Conservation (phyloP, 2,329 filamentous ascomycete genomes). For the Cladosporium sp. region DNA sequence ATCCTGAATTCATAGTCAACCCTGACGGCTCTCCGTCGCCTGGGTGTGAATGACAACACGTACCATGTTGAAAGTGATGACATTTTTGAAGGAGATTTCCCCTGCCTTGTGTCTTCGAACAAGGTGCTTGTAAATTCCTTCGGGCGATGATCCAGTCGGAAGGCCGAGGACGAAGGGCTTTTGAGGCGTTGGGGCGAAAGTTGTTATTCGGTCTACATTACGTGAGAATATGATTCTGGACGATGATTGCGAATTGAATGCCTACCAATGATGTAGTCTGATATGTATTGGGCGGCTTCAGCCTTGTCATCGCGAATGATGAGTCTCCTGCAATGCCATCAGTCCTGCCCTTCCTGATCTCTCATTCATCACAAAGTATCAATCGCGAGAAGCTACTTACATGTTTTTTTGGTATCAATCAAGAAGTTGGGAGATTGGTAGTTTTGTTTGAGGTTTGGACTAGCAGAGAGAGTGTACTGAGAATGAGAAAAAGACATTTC, state of each 20-base stretch:
- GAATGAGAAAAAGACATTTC: too few relatives aligned
- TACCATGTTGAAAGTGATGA: slow-evolving; percentile 90
- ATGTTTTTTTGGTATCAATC: background rate
- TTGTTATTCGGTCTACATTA: slow-evolving; percentile 65
- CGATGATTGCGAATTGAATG: background rate
- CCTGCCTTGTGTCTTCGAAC: slow-evolving; percentile 67
- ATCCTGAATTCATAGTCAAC: slow-evolving; percentile 48
- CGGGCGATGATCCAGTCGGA: slow-evolving; percentile 76
- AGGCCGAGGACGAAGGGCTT: slow-evolving; percentile 78
- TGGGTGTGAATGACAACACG: background rate
- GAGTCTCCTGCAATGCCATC: slow-evolving; percentile 59
- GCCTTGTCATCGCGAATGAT: slow-evolving; percentile 72
- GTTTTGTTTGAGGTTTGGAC: too few relatives aligned
- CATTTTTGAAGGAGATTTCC: slow-evolving; percentile 78
- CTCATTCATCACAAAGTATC: too few relatives aligned
- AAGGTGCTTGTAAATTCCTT: slow-evolving; percentile 71
- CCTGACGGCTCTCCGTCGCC: too few relatives aligned
- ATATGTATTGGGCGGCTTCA: slow-evolving; percentile 68
- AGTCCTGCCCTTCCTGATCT: background rate
- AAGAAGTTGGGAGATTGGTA: too few relatives aligned
- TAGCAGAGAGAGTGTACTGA: too few relatives aligned
- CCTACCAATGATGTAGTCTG: slow-evolving; percentile 72
- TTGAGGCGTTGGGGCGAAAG: slow-evolving; percentile 65
- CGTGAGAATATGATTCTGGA: background rate
- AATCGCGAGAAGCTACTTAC: background rate